Percentiles rank a stretch among this genome's conserved stretches.
phyloP scores from a whole-genome alignment of 148 eudicot species.

The Arctostaphylos glauca region DNA sequence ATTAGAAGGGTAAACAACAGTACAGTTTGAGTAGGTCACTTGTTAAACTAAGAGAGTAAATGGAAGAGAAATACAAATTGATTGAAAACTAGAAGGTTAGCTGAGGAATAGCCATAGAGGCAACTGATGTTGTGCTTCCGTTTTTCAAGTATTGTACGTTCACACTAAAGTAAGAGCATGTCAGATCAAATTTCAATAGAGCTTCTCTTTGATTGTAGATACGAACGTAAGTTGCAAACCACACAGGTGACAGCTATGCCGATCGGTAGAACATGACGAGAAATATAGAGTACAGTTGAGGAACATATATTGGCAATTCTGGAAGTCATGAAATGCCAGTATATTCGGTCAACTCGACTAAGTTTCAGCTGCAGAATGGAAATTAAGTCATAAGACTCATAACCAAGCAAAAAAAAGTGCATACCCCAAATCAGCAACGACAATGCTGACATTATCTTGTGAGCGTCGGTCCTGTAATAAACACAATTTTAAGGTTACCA shows the following conservation, averaged over 20 bases:
- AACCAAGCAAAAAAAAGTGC: conserved; percentile 29
- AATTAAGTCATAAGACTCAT: background rate
- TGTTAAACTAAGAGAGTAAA: background rate
- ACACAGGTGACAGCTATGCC: background rate
- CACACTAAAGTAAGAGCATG: background rate
- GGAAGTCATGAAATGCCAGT: background rate
- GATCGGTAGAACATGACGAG: background rate
- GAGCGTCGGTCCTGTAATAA: conserved; percentile 68
- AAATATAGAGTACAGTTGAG: background rate
- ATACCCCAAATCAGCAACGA: conserved; percentile 95
- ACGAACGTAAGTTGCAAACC: background rate
- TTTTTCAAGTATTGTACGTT: background rate
- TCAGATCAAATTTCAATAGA: background rate
- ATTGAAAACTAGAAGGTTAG: background rate
- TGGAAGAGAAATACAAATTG: background rate
- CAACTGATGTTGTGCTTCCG: background rate
- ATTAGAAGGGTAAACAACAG: background rate
- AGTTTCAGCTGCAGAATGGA: background rate
- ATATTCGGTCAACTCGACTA: background rate
- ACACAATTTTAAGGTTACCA: conserved; percentile 11
- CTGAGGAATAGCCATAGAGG: background rate
- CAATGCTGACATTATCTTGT: conserved; percentile 85
- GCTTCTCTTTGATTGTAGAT: background rate
- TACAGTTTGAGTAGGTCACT: background rate
- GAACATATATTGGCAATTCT: background rate